Base-by-base conservation (phyloP, 441 rosid genomes). In the Aleurites moluccanus region DNA sequence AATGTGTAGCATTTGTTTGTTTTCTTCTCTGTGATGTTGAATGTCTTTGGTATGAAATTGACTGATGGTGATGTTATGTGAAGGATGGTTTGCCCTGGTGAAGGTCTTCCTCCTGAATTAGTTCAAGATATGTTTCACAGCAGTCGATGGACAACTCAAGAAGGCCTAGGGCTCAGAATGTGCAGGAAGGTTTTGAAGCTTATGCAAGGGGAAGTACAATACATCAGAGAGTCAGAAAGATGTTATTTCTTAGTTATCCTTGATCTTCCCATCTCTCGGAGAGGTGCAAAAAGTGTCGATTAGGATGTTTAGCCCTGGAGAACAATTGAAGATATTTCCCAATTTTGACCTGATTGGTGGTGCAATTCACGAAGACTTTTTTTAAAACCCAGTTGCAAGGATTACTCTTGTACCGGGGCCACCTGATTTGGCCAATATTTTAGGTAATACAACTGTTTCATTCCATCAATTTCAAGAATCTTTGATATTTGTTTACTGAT, bases 11-110 rank as follows among this genome's bases (percentile, higher is more conserved):
- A 62, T 50, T 45, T 59, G 21, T 44, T 64, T 11, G 47, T 21
- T 67, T 72, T 56, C 50, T 64, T 70, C 61, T 50, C 50, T 16
- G 35, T 13, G 14, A 23, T 49, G 69, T 50, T 21, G n/a, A 4
- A 15, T 10, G 21, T 18, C 49, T 13, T 42, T 64, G 50, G 49
- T 57, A 52, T 64, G 55, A 44, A 64, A 59, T 61, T 73, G 63
- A 74, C 69, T 64, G 27, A n/a, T 56, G 27, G 9, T 44, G 18
- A 65, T 75, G 63, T 64, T 69, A 45, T 50, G 68, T 77, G 75
- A 85, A 95, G 99, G 94, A 90, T 95, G 84, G 98, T 87, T 75
- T 91, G 96, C 79, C 94, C 98, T 1, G 97, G 98, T 64, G 99
- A 90, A 78, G 98, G 99, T 56, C 86, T 95, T 70, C 94, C 98